phyloP scores from a whole-genome alignment of 768 basidiomycete species.

The Mycena sanguinolenta region DNA sequence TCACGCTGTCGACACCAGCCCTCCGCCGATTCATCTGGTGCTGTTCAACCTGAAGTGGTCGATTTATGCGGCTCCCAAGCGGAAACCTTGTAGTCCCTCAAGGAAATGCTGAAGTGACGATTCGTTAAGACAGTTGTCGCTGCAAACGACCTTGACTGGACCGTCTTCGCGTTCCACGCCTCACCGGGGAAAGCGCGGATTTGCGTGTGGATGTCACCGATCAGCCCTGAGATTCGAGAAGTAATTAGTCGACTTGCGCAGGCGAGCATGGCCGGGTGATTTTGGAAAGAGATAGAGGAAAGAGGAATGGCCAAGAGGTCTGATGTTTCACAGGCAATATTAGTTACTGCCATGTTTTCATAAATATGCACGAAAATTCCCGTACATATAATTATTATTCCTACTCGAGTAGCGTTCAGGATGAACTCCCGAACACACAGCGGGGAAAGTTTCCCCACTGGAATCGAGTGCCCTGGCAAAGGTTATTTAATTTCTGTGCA shows the following conservation, averaged over 20 bases:
- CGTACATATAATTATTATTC: too few species aligned
- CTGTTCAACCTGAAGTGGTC: too few species aligned
- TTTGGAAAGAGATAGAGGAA: slow-evolving; percentile 25
- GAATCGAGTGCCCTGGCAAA: slow-evolving; percentile 36
- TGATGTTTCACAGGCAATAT: slow-evolving; percentile 8
- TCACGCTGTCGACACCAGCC: too few species aligned
- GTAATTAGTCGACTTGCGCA: not conserved
- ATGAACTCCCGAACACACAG: slow-evolving; percentile 39
- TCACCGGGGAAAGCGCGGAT: slow-evolving; percentile 13
- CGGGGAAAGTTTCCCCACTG: slow-evolving; percentile 36
- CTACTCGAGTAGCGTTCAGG: slow-evolving; percentile 27
- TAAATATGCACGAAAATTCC: not conserved
- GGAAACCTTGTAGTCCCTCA: slow-evolving; percentile 8
- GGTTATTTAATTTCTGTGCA: not conserved
- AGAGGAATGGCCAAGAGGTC: slow-evolving; percentile 19
- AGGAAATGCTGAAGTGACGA: slow-evolving; percentile 28
- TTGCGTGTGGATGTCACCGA: slow-evolving; percentile 12
- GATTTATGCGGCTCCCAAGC: too few species aligned
- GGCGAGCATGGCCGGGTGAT: slow-evolving; percentile 18
- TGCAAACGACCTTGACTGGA: slow-evolving; percentile 26
- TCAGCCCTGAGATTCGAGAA: slow-evolving; percentile 21
- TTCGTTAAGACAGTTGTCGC: slow-evolving; percentile 20
- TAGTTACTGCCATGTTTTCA: slow-evolving; percentile 7
- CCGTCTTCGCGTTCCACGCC: slow-evolving; percentile 27
- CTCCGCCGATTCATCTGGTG: too few species aligned